A percentile compares a stretch with the other conserved stretches of the same genome.
These are phyloP conservation scores for Hypsizygus marmoreus DNA, from an alignment of 768 basidiomycete species.

Conservation along the genomic window DNA sequence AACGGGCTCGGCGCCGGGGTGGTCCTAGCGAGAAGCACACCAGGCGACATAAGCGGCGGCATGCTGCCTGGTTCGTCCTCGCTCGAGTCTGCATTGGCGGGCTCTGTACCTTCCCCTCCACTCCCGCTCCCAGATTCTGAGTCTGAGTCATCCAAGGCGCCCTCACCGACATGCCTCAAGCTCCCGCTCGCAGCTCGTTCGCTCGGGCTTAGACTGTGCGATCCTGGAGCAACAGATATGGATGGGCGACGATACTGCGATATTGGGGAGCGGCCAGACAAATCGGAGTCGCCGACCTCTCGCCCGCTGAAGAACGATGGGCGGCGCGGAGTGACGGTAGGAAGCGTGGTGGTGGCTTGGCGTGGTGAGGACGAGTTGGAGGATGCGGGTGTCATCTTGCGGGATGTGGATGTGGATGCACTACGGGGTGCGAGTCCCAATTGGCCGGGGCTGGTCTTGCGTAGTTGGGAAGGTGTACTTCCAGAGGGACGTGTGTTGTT, in stretches of 20 bases:
- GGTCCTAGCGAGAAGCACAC: slow-evolving; percentile 26
- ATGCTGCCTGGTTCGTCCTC: slow-evolving; percentile 35
- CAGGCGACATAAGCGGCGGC: slow-evolving; percentile 36
- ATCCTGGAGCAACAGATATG: slow-evolving; percentile 31
- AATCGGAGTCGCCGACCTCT: slow-evolving; percentile 33
- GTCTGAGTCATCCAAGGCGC: slow-evolving; percentile 78
- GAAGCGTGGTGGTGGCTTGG: slow-evolving; percentile 41
- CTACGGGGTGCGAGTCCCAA: slow-evolving; percentile 24
- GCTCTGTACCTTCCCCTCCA: slow-evolving; percentile 28
- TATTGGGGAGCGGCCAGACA: slow-evolving; percentile 35
- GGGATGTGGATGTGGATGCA: slow-evolving; percentile 41
- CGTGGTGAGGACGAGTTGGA: slow-evolving; percentile 62
- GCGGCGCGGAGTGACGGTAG: slow-evolving; percentile 44
- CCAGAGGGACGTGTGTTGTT: slow-evolving; percentile 20
- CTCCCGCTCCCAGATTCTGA: slow-evolving; percentile 49
- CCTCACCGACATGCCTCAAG: slow-evolving; percentile 70
- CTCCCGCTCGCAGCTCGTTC: slow-evolving; percentile 40
- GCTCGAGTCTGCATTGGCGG: slow-evolving; percentile 30
- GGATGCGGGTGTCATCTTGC: slow-evolving; percentile 56
- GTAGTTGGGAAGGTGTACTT: slow-evolving; percentile 16
- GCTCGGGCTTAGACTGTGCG: slow-evolving; percentile 41
- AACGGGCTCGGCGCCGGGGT: slow-evolving; percentile 64
- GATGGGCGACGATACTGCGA: slow-evolving; percentile 47
- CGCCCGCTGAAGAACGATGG: slow-evolving; percentile 41
- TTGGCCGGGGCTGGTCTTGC: slow-evolving; percentile 28